Base-by-base conservation (phyloP, 2,329 filamentous ascomycete genomes). In the Plenodomus biglobosus region DNA sequence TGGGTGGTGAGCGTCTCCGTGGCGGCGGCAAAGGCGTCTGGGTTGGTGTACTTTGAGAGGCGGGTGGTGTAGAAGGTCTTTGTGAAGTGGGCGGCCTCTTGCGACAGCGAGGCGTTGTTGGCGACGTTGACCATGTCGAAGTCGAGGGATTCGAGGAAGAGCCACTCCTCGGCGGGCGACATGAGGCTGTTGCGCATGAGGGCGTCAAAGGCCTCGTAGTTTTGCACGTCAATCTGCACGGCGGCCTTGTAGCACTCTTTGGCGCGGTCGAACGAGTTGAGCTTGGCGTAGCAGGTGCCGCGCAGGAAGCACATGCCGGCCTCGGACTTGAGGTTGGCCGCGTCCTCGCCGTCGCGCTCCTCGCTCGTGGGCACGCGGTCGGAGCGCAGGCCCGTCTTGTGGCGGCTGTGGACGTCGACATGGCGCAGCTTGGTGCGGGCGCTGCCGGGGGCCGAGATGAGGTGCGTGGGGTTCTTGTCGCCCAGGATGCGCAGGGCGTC, bases 161-260 rank as follows among this genome's bases (percentile, higher is more conserved):
- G 82, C 82, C 92, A 90, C 69, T 96, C 92, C 72, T 96, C 92
- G 30, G 89, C 85, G 0, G 92, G 91, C 18, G 84, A 84, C 83
- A 99, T 88, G 53, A 99, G 80, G 17, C 89, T 89, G 75, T 99
- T 99, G 75, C 91, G 90, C 85, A 97, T 96, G 46, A 99, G 82
- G 76, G 97, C 92, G 63, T 96, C 92, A 67, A 99, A 97, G 0
- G 94, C 94, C 73, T 99, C 94, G 68, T 96, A 97, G 74, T 94
- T 99, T 71, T 96, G 92, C 3, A 97, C 92, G 68, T 99, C 94
- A 65, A 99, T 96, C 53, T 89, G 85, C 38, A 97, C 91, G 1
- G 94, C 94, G 64, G 95, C 90, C 76, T 96, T 97, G 80, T 97
- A 99, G 75, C 94, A 97, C 64, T 97, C 92, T 71, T 96, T 96